Conservation (phyloP, 805 yeast species). For the Starmerella bacillaris region DNA sequence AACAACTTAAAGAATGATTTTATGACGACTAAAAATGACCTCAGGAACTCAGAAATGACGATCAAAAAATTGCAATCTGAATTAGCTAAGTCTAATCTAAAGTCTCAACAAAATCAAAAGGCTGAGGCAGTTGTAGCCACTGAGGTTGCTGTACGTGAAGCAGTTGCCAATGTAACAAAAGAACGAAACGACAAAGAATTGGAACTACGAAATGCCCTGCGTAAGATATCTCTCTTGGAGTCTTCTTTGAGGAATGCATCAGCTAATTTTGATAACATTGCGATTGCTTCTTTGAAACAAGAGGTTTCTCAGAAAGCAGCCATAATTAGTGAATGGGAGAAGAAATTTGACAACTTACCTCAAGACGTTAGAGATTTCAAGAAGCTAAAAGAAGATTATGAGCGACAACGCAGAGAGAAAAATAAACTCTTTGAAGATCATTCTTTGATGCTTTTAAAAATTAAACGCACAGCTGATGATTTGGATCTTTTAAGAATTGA, state of each 20-base stretch:
- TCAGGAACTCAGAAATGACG: not conserved
- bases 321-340: not conserved
- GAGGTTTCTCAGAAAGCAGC: not conserved
- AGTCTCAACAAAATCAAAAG: no score
- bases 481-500: constrained; percentile 6
- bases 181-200: not conserved
- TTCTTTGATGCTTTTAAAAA: constrained; percentile 6
- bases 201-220: not conserved
- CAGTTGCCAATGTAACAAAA: not conserved
- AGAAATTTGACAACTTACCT: not conserved
- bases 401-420: constrained; percentile 17
- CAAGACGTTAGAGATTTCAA: not conserved
- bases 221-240: not conserved
- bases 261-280: not conserved
- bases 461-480: not conserved
- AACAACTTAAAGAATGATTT: not conserved
- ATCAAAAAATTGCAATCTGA: not conserved
- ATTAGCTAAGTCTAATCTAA: not conserved
- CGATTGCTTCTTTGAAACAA: not conserved
- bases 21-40: not conserved
- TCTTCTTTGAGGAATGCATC: not conserved
- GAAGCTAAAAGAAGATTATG: constrained; percentile 12
- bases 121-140: no score
- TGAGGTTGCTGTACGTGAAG: no score
- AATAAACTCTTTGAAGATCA: constrained; percentile 13